Evolutionary conservation across 2,329 filamentous ascomycete species (phyloP).

Genomic region (Trichocomaceae sp.): DNA sequence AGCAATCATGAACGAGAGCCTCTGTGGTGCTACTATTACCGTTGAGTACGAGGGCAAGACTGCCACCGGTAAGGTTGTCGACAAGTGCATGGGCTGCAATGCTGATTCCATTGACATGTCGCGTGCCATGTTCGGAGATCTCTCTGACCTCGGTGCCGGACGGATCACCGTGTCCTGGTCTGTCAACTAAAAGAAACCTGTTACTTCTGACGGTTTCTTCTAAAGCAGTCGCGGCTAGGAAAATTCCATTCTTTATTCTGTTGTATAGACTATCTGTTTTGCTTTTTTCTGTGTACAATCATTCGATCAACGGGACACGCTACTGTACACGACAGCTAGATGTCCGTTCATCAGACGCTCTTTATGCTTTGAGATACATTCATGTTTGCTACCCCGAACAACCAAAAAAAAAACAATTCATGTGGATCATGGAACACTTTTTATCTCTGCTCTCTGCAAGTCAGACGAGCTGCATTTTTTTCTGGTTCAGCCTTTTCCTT

Average conservation of each 20-base stretch:
- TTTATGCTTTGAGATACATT: slow-evolving; percentile 8
- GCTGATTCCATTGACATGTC: slow-evolving; percentile 55
- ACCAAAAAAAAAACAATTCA: slow-evolving; percentile 12
- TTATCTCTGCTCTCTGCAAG: slow-evolving; percentile 1
- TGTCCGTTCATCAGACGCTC: not conserved
- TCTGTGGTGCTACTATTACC: slow-evolving; percentile 63
- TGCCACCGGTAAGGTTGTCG: slow-evolving; percentile 54
- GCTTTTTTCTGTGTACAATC: slow-evolving; percentile 14
- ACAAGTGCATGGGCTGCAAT: slow-evolving; percentile 69
- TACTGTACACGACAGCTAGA: not conserved
- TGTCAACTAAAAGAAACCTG: slow-evolving; percentile 25
- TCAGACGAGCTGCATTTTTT: slow-evolving; percentile 8
- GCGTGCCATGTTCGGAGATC: slow-evolving; percentile 48
- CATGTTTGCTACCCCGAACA: slow-evolving; percentile 9
- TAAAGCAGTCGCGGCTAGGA: not conserved
- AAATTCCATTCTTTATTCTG: slow-evolving; percentile 21
- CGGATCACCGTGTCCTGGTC: slow-evolving; percentile 39
- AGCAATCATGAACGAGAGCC: slow-evolving; percentile 61
- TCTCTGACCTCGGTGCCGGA: slow-evolving; percentile 36
- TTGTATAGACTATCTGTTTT: slow-evolving; percentile 20
- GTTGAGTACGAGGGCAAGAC: slow-evolving; percentile 56
- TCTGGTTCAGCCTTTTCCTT: not conserved
- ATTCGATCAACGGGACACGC: slow-evolving; percentile 2
- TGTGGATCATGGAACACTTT: slow-evolving; percentile 10
- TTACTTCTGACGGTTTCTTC: not conserved